Base-by-base conservation (phyloP, 2,329 filamentous ascomycete species). In the Colletotrichum filicis region DNA sequence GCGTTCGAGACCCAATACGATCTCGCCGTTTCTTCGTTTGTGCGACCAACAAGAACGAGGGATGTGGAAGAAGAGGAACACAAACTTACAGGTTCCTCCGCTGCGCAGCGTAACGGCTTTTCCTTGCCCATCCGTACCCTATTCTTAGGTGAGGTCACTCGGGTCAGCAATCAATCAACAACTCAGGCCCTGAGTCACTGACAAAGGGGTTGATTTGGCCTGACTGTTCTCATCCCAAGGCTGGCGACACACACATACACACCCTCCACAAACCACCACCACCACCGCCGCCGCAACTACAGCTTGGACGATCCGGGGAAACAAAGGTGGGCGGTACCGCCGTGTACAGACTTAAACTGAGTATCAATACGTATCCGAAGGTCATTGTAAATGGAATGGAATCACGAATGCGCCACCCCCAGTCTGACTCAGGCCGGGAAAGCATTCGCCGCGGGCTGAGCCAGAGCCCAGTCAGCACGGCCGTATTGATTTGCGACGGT, bases 341-440 rank as follows among this genome's bases (percentile, higher is more conserved):
- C 19, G 30, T 46, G 49, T 26, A 57, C 56, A 30, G 28, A 26
- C 12, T 19, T 26, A 52, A 16, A 26, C 26, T 32, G 16, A 24
- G 58, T 58, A 7, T 6, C 14, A 14, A 3, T 42, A 24, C 52
- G n/a, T 60, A 37, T 35, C 19, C 26, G 30, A 37, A 60, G 58
- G 26, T 55, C 26, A 49, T 24, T 66, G 62, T 55, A 57, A 49
- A 64, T 42, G 30, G 49, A 49, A 64, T 42, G 30, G 49, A 28
- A 55, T 55, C 19, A 24, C 53, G 30, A n/a, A 46, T 32, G 70
- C 70, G 70, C 70, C 70, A 72, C 66, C 70, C 65, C 66, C 70
- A 64, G 58, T 64, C 70, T 70, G 70, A 73, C 66, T 73, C 70
- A 73, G 70, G 66, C 66, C 22, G 66, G 70, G 70, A 66, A 73